These are phyloP conservation scores for Talaromyces funiculosus DNA, from an alignment of 2,329 filamentous ascomycete genomes.

Conservation along the genomic window DNA sequence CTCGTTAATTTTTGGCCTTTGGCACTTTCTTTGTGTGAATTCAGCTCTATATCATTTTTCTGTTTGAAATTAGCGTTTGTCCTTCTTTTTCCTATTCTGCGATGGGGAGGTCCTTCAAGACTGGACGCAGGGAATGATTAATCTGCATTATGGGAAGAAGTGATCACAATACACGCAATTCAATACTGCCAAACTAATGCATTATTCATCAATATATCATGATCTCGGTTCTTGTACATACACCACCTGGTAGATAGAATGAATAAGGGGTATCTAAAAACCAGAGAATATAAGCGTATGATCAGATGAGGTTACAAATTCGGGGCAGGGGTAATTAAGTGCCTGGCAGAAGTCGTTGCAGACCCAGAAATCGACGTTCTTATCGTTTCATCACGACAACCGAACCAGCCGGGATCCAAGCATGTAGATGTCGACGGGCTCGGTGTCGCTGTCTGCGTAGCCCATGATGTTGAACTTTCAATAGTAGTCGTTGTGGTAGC, in stretches of 20 bases:
- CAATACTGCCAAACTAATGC: neutral
- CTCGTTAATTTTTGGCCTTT: slow-evolving; percentile 32
- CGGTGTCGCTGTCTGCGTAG: neutral
- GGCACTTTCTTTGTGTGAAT: neutral
- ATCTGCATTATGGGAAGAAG: neutral
- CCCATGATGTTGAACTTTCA: slow-evolving; percentile 8
- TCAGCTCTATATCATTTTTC: neutral
- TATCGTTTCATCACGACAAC: neutral
- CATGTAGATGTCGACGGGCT: neutral
- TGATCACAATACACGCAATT: neutral
- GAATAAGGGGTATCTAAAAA: neutral
- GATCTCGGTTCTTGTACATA: too few relatives aligned
- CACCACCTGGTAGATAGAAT: neutral
- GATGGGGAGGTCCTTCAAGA: too few relatives aligned
- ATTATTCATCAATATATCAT: too few relatives aligned
- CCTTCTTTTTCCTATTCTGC: neutral
- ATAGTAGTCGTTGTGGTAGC: slow-evolving; percentile 26
- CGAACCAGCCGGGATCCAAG: neutral
- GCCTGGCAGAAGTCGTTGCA: neutral
- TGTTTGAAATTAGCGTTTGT: neutral
- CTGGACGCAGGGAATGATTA: too few relatives aligned
- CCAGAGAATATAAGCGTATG: neutral
- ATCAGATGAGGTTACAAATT: neutral
- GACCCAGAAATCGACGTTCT: neutral
- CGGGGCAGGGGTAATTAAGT: neutral